These are phyloP conservation scores for Podila minutissima DNA, from an alignment of 192 early-diverging fungal species.

Conservation along the genomic window DNA sequence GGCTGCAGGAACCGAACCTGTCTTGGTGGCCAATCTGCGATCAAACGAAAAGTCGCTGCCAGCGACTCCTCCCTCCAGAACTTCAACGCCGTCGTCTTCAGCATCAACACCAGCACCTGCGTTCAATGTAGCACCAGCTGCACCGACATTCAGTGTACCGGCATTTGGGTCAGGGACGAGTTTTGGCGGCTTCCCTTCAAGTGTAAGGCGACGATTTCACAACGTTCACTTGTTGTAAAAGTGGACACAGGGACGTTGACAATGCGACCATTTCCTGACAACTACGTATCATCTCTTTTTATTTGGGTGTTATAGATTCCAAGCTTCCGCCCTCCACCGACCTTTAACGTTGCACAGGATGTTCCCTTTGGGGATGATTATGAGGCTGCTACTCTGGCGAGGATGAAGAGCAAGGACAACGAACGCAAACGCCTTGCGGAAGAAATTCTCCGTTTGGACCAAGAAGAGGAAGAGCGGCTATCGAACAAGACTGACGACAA, in stretches of 20 bases:
- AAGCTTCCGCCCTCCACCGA: constrained; percentile 13
- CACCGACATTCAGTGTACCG: constrained; percentile 18
- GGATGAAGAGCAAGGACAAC: constrained; percentile 49
- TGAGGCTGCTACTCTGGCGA: constrained; percentile 58
- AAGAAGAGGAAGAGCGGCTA: constrained; percentile 34
- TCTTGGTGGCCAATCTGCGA: constrained; percentile 43
- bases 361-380: constrained; percentile 51
- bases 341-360: constrained; percentile 17
- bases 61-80: constrained; percentile 8
- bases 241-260: too few relatives aligned
- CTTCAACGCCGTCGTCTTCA: constrained; percentile 7
- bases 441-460: constrained; percentile 38
- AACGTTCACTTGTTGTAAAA: neutral
- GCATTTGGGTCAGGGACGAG: constrained; percentile 9
- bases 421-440: constrained; percentile 53
- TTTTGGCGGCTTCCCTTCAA: constrained; percentile 15
- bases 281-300: neutral
- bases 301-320: constrained; percentile 9
- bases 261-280: too few relatives aligned
- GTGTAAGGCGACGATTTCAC: neutral
- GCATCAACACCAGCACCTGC: constrained; percentile 6
- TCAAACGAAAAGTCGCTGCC: constrained; percentile 13
- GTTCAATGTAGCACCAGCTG: constrained; percentile 24
- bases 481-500: neutral
- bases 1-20: constrained; percentile 56